A percentile compares a stretch with the other conserved stretches of the same genome.
phyloP scores from a whole-genome alignment of 2,329 filamentous ascomycete genomes.

The Helicocarpus griseus region DNA sequence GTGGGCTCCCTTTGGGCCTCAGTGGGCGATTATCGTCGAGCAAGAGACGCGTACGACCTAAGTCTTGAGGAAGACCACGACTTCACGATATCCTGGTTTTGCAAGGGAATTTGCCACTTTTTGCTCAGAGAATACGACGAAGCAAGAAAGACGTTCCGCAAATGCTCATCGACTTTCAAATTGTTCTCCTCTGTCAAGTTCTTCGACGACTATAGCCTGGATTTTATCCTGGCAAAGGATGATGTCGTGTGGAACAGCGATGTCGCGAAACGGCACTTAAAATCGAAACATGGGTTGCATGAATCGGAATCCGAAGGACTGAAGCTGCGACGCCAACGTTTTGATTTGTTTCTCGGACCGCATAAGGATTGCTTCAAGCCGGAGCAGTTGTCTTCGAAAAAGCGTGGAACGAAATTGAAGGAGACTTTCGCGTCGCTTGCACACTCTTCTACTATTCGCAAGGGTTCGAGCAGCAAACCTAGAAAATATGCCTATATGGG shows the following conservation, averaged over 20 bases:
- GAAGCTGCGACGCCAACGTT: neutral
- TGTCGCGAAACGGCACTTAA: neutral
- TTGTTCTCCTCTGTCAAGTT: neutral
- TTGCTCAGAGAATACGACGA: neutral
- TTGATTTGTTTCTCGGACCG: conserved; percentile 1
- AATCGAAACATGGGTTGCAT: neutral
- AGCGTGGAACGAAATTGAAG: neutral
- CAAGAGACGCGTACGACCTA: conserved; percentile 5
- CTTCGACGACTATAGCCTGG: conserved; percentile 5
- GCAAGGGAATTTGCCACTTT: conserved; percentile 2
- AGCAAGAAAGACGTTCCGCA: conserved; percentile 1
- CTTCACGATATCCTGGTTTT: conserved; percentile 5
- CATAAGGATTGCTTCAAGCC: conserved; percentile 1
- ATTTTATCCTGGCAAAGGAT: conserved; percentile 7
- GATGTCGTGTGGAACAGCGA: conserved; percentile 7
- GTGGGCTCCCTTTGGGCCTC: conserved; percentile 6
- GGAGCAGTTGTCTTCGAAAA: neutral
- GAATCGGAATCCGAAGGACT: neutral
- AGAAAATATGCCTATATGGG: neutral
- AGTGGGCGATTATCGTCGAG: conserved; percentile 1
- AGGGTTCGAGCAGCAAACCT: neutral
- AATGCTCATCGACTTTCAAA: conserved; percentile 1
- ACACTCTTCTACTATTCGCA: neutral
- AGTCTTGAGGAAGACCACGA: conserved; percentile 1
- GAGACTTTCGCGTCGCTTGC: neutral